A percentile compares a stretch with the other conserved stretches of the same genome.
Conservation (phyloP, 352 stramenopile genomes). For the Phytophthora ohioensis region DNA sequence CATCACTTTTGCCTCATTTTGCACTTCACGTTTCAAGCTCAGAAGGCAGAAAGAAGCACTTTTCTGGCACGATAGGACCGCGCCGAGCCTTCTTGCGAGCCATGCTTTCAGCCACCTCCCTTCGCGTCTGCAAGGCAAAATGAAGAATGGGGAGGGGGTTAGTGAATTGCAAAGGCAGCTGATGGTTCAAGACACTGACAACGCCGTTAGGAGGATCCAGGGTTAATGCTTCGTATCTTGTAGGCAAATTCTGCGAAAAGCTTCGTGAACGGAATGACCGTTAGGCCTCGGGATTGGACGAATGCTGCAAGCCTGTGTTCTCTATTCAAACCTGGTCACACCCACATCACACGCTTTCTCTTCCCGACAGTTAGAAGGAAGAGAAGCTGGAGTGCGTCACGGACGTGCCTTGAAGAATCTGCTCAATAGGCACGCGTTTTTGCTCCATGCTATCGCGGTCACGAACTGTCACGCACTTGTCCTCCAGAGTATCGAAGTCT, state of each 20-base stretch:
- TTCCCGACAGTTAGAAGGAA: constrained; percentile 41
- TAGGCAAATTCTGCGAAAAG: neutral
- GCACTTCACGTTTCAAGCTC: constrained; percentile 48
- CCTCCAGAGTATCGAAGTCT: constrained; percentile 97
- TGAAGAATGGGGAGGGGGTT: constrained; percentile 12
- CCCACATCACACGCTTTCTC: constrained; percentile 5
- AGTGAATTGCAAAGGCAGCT: neutral
- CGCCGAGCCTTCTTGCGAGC: constrained; percentile 14
- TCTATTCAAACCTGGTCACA: constrained; percentile 34
- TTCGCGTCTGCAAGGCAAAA: constrained; percentile 28
- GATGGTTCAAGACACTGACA: constrained; percentile 3
- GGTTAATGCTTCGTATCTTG: neutral
- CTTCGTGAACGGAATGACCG: neutral
- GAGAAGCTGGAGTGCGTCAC: constrained; percentile 51
- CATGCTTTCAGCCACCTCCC: constrained; percentile 18
- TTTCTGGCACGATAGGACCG: neutral
- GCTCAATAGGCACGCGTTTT: constrained; percentile 92
- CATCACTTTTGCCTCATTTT: constrained; percentile 66
- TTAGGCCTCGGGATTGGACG: neutral
- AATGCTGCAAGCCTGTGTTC: constrained; percentile 3
- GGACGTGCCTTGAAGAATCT: constrained; percentile 75
- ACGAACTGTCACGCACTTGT: constrained; percentile 96
- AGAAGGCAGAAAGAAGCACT: constrained; percentile 74
- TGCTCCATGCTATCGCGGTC: constrained; percentile 97
- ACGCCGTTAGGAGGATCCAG: neutral